Evolutionary conservation across 2,329 filamentous ascomycete species (phyloP), one percentile per base, ranked within the genome.

Genomic region (Pseudocercospora pini-densiflorae): DNA sequence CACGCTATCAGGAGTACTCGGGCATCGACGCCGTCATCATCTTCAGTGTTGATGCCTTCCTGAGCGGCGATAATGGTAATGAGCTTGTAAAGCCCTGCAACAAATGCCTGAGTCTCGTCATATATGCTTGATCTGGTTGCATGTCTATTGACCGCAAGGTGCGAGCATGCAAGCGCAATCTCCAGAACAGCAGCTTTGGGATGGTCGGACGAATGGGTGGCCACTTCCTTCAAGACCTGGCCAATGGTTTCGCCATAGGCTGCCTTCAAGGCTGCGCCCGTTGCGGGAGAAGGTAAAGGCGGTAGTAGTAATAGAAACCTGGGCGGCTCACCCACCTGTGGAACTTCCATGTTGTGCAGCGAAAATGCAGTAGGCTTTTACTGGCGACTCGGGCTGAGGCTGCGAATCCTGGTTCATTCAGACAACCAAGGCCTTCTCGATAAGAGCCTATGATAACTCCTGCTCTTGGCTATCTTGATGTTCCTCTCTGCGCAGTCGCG

Each of bases 71-170:
- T 83, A 54, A 89, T 81, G 36, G 90, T 90, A 63, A 95, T 82
- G 59, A 97, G 85, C 73, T 89, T 89, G 83, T 98, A 98, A 24
- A 96, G 77, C 27, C 87, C 87, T 2, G 91, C 91, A 23, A 97
- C 80, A 5, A 94, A 83, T n/a, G 85, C 83, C 78, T 97, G 93
- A 0, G 89, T 86, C n/a, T 85, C 80, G 36, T 84, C 76, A 85
- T 93, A 97, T 19, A 87, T 81, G 54, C 87, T 81, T 24, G 85
- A 82, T 72, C 86, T 84, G 54, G 86, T 82, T 31, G 80, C 79
- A 23, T 81, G 79, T 24, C 82, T 60, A 33, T 80, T 79, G 21
- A 86, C 84, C 55, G 83, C 80, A 12, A 93, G 83, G 60, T 90
- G 82, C 1, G 89, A 87, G 57, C 86, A 86, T 1, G 86, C 85